Conservation (phyloP, 805 yeast species). For the Wickerhamiella azyma region DNA sequence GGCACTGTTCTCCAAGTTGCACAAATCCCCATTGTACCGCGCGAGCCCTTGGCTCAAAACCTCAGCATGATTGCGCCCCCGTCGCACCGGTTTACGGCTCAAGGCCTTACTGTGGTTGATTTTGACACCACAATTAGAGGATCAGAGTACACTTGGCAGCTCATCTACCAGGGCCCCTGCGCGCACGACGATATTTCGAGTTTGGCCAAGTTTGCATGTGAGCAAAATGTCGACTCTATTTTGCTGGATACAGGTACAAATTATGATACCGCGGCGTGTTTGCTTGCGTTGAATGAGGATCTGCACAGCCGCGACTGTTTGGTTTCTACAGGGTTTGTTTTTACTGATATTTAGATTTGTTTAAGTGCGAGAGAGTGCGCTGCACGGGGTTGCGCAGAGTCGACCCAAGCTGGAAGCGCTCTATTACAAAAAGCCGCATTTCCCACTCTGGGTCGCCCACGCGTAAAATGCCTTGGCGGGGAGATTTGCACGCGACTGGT, state of each 20-base stretch:
- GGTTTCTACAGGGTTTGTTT: neutral
- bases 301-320: neutral
- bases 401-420: too few relatives aligned
- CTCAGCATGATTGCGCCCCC: too few relatives aligned
- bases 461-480: too few relatives aligned
- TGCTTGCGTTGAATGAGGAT: neutral
- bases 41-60: too few relatives aligned
- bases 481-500: too few relatives aligned
- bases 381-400: too few relatives aligned
- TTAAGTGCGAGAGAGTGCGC: too few relatives aligned
- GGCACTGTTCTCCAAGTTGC: too few relatives aligned
- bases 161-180: neutral
- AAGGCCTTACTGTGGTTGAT: neutral
- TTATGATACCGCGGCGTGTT: neutral
- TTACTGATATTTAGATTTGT: too few relatives aligned
- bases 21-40: too few relatives aligned
- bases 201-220: neutral
- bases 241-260: neutral
- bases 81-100: neutral
- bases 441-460: too few relatives aligned
- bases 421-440: too few relatives aligned
- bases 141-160: neutral
- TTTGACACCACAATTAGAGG: neutral
- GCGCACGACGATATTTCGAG: neutral
- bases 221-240: neutral